These are phyloP conservation scores for Trapa incisa DNA, from an alignment of 345 rosid species.

Conservation along the genomic window DNA sequence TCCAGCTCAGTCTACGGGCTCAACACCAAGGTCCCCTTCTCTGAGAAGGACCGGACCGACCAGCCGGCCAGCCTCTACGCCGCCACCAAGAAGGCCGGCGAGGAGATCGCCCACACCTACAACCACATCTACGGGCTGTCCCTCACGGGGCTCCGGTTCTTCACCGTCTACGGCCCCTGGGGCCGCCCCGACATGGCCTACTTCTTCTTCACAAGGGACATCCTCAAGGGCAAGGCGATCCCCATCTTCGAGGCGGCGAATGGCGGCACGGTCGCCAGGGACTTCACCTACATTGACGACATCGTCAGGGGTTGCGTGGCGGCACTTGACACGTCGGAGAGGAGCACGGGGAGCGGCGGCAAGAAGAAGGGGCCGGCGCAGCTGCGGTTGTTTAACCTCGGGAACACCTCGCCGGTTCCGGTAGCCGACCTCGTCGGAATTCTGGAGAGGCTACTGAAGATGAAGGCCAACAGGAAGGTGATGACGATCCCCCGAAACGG, in stretches of 20 bases:
- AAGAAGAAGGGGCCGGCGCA: slow-evolving; percentile 8
- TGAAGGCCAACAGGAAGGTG: slow-evolving; percentile 5
- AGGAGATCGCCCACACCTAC: slow-evolving; percentile 89
- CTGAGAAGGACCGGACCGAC: slow-evolving; percentile 26
- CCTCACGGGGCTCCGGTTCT: slow-evolving; percentile 68
- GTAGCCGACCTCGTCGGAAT: not conserved
- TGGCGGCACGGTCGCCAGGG: slow-evolving; percentile 61
- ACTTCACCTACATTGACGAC: slow-evolving; percentile 11
- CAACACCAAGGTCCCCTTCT: slow-evolving; percentile 82
- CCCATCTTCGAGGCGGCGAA: slow-evolving; percentile 56
- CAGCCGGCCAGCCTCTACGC: slow-evolving; percentile 50
- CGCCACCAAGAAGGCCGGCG: slow-evolving; percentile 88
- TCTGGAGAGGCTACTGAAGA: slow-evolving; percentile 3
- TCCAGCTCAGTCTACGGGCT: slow-evolving; percentile 84
- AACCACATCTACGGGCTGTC: slow-evolving; percentile 84
- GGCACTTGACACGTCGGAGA: slow-evolving; percentile 4
- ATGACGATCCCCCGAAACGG: slow-evolving; percentile 3
- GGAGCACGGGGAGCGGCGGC: slow-evolving; percentile 5
- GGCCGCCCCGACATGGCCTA: slow-evolving; percentile 96
- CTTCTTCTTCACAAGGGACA: slow-evolving; percentile 77
- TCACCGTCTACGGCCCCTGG: slow-evolving; percentile 92
- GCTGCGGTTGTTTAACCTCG: slow-evolving; percentile 5
- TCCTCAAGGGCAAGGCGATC: slow-evolving; percentile 54
- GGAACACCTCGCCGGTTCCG: slow-evolving; percentile 4
- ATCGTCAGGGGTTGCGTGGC: slow-evolving; percentile 5